phyloP scores from a whole-genome alignment of 2,329 filamentous ascomycete species.

The Beauveria pseudobassiana region DNA sequence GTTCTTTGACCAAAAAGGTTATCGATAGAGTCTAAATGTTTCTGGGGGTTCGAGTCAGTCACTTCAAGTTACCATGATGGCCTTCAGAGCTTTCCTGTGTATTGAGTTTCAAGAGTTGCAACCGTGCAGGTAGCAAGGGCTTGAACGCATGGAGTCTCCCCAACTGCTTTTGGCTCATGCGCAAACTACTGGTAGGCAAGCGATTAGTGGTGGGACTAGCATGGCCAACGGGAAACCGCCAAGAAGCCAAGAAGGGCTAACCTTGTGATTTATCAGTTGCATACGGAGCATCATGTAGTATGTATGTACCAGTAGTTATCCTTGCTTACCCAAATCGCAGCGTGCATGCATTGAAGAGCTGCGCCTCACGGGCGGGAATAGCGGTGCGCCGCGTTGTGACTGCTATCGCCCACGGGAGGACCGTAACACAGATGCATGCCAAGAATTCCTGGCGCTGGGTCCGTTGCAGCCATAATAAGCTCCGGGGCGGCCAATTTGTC shows the following conservation, averaged over 20 bases:
- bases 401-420: neutral
- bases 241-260: constrained; percentile 1
- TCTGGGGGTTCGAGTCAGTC: neutral
- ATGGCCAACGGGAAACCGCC: neutral
- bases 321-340: neutral
- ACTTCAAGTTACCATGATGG: neutral
- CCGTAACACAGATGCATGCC: neutral
- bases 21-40: neutral
- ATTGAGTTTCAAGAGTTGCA: neutral
- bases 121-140: neutral
- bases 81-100: neutral
- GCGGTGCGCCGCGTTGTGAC: neutral
- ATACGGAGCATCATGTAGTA: too few relatives aligned
- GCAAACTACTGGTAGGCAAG: neutral
- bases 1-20: neutral
- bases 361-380: constrained; percentile 3
- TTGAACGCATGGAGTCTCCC: neutral
- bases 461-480: neutral
- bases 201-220: neutral
- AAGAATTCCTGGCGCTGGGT: neutral
- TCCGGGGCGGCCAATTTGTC: neutral
- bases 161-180: neutral
- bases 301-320: neutral
- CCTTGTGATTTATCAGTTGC: neutral
- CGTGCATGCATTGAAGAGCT: neutral